Evolutionary conservation across 192 early-diverging fungal genomes (phyloP).

Genomic region (Gryganskiella cystojenkinii): DNA sequence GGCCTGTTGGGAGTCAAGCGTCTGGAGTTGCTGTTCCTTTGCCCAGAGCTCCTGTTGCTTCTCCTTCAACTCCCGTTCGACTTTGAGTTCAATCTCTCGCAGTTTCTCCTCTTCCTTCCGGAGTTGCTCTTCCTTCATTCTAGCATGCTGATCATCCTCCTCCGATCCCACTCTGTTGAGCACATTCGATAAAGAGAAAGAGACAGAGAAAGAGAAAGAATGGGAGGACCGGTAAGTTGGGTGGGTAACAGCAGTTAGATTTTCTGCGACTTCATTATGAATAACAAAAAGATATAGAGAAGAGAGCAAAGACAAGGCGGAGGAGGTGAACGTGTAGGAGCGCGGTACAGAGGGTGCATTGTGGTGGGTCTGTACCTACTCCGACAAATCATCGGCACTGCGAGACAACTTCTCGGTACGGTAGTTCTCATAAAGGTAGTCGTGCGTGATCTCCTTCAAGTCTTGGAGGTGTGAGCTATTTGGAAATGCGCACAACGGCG

Average conservation of each 20-base stretch:
- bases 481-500: neutral
- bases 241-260: too few species aligned
- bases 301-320: neutral
- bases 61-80: constrained; percentile 64
- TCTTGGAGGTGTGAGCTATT: constrained; percentile 95
- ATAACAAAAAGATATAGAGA: neutral
- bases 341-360: neutral
- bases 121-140: constrained; percentile 65
- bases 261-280: too few species aligned
- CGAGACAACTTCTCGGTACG: constrained; percentile 88
- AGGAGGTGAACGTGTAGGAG: neutral
- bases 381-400: constrained; percentile 38
- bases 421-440: constrained; percentile 94
- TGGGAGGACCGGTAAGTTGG: too few species aligned
- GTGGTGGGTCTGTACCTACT: constrained; percentile 39
- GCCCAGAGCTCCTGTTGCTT: constrained; percentile 66
- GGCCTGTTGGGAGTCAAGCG: constrained; percentile 58
- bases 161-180: constrained; percentile 15
- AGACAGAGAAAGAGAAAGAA: neutral
- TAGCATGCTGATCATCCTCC: constrained; percentile 40
- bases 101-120: constrained; percentile 67
- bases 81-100: constrained; percentile 62
- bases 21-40: constrained; percentile 66
- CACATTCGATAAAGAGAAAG: neutral
- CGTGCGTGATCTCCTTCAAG: constrained; percentile 96